These are phyloP conservation scores for Talaromyces sp. DNA, from an alignment of 2,329 filamentous ascomycete genomes.

Conservation along the genomic window DNA sequence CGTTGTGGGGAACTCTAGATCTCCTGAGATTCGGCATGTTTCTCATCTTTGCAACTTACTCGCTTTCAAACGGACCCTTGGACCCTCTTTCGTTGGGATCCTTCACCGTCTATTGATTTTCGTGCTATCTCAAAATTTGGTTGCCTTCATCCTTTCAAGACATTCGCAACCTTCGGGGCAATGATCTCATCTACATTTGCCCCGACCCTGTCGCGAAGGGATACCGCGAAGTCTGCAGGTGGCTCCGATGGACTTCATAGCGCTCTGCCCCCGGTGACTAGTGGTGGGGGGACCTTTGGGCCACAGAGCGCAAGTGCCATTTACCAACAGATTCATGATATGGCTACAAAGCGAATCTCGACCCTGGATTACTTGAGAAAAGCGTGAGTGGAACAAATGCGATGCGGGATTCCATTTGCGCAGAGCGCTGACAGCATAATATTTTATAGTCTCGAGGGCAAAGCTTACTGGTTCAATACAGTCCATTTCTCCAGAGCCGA, in stretches of 20 bases:
- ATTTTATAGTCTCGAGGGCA: constrained; percentile 75
- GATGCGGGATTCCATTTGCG: too few relatives aligned
- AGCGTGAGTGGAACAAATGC: constrained; percentile 71
- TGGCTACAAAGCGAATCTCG: constrained; percentile 88
- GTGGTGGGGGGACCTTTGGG: constrained; percentile 39
- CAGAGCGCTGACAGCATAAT: too few relatives aligned
- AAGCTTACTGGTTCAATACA: constrained; percentile 98
- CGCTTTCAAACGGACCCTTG: neutral
- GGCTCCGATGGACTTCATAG: constrained; percentile 30
- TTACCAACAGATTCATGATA: constrained; percentile 75
- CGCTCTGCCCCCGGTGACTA: constrained; percentile 32
- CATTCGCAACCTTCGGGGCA: neutral
- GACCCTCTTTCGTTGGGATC: neutral
- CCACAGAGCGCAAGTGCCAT: constrained; percentile 58
- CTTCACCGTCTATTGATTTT: neutral
- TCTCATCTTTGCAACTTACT: neutral
- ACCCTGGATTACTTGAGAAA: constrained; percentile 92
- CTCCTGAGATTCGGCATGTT: constrained; percentile 7
- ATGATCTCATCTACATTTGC: constrained; percentile 41
- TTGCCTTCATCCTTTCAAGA: neutral
- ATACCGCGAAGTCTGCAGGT: constrained; percentile 36
- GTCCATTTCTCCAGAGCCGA: constrained; percentile 85
- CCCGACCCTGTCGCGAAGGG: constrained; percentile 36
- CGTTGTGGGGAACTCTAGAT: constrained; percentile 15
- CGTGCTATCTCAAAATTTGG: neutral